Conservation (phyloP, 129 eudicot genomes). For the sunflower (Helianthus annuus) region HanXRQr2.0-SUNRISE NC_035441.2:132370851-132371350, state of each 20-base stretch:
- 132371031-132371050: conserved; percentile 44
- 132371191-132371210: no score
- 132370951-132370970: conserved; percentile 88
- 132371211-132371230: no score
- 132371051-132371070: conserved; percentile 79
- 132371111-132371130: conserved; percentile 46
- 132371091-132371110: conserved; percentile 64
- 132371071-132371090: conserved; percentile 26
- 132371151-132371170: background rate
- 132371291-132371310: no score
- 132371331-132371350: no score
- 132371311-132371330: no score
- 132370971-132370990: conserved; percentile 74
- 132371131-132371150: conserved; percentile 21
- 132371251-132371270: no score
- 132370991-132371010: conserved; percentile 41
- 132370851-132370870: conserved; percentile 31
- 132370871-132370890: conserved; percentile 61
- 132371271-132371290: no score
- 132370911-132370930: conserved; percentile 81
- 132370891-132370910: conserved; percentile 33
- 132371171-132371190: no score
- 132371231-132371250: no score
- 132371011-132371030: conserved; percentile 25
- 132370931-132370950: conserved; percentile 78